These are phyloP conservation scores for Talaromyces verruculosus DNA, from an alignment of 2,329 filamentous ascomycete species.

Conservation along the genomic window DNA sequence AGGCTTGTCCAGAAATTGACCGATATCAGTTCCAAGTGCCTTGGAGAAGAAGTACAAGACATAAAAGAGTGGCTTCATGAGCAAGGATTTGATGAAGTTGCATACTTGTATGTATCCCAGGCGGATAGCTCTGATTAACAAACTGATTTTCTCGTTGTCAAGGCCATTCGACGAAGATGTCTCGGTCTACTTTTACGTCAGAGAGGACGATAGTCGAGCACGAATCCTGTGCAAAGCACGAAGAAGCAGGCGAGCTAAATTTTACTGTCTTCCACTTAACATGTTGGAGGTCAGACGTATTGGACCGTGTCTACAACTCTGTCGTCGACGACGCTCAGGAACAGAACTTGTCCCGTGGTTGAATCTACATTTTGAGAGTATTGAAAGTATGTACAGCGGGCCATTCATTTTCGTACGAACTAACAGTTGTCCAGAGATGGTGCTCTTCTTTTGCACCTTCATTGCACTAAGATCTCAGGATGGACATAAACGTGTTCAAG, in stretches of 20 bases:
- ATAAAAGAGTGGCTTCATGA: conserved; percentile 34
- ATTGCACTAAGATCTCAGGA: conserved; percentile 61
- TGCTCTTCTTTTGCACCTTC: conserved; percentile 58
- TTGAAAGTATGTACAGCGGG: conserved; percentile 49
- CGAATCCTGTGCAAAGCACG: conserved; percentile 55
- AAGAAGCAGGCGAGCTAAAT: conserved; percentile 41
- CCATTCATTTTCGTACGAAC: neutral
- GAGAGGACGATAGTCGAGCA: conserved; percentile 52
- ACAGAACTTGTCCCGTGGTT: conserved; percentile 53
- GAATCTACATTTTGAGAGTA: conserved; percentile 54
- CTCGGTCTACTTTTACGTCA: conserved; percentile 53
- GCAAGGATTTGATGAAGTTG: conserved; percentile 39
- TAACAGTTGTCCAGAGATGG: conserved; percentile 47
- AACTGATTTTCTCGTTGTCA: no score
- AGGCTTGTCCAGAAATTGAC: neutral
- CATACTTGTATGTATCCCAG: conserved; percentile 37
- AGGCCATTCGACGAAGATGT: conserved; percentile 49
- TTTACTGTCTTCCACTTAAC: conserved; percentile 54
- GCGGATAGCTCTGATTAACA: no score
- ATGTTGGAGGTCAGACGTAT: conserved; percentile 41
- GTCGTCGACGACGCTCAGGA: conserved; percentile 37
- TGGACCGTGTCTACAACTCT: conserved; percentile 43
- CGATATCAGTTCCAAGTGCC: conserved; percentile 37
- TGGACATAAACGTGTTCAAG: conserved; percentile 38
- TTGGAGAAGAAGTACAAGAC: conserved; percentile 31